A percentile compares a stretch with the other conserved stretches of the same genome.
These are phyloP conservation scores for Nicotiana undulata DNA, from an alignment of 257 asterid species.

Conservation along the genomic window DNA sequence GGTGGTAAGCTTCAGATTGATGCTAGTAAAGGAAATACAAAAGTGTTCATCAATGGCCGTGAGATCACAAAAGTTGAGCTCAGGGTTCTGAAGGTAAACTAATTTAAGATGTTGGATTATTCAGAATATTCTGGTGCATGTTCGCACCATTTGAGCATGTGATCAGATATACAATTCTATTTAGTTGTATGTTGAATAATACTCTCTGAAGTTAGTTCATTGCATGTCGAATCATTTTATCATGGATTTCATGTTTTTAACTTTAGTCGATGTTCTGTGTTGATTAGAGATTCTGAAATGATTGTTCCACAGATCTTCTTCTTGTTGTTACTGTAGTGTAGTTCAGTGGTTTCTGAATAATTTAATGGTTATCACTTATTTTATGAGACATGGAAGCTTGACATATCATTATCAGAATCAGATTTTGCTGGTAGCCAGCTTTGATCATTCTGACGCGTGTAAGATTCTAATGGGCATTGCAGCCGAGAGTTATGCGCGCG, in stretches of 20 bases:
- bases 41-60: conserved; percentile 62
- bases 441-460: background rate
- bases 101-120: background rate
- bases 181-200: background rate
- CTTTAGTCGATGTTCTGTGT: background rate
- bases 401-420: background rate
- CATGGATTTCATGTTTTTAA: background rate
- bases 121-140: background rate
- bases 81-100: conserved; percentile 52
- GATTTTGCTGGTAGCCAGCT: background rate
- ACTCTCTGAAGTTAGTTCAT: background rate
- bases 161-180: background rate
- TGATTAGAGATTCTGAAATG: background rate
- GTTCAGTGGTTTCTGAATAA: background rate
- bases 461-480: background rate
- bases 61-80: conserved; percentile 68
- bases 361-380: background rate
- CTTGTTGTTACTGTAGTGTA: background rate
- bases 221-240: background rate
- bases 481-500: background rate
- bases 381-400: background rate
- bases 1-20: conserved; percentile 55
- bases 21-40: conserved; percentile 60
- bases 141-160: background rate
- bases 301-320: background rate